Conservation (phyloP, 805 yeast species). For the Candida multigemmis region DNA sequence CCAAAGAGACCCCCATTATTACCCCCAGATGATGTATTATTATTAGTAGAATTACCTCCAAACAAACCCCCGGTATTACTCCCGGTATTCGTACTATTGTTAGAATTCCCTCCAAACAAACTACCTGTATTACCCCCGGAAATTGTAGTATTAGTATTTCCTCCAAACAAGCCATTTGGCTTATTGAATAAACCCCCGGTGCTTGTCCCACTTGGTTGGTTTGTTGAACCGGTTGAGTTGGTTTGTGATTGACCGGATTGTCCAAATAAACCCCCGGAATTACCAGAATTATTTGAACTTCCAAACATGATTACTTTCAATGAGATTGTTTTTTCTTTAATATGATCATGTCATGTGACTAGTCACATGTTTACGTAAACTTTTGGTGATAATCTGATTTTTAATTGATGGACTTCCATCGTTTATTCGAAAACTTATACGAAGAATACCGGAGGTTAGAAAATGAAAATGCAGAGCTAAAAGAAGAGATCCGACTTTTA, state of each 20-base stretch:
- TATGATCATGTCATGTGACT: no score
- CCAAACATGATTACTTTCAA: constrained; percentile 2
- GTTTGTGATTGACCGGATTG: constrained; percentile 4
- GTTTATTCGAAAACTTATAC: no score
- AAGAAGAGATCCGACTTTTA: no score
- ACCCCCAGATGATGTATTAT: constrained; percentile 4
- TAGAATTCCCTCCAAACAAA: constrained; percentile 3
- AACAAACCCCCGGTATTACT: constrained; percentile 13
- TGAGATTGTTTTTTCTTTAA: no score
- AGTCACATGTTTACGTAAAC: no score
- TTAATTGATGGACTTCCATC: no score
- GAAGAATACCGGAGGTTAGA: constrained; percentile 1
- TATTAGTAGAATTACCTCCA: constrained; percentile 4
- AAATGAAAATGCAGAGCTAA: constrained; percentile 2
- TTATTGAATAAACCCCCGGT: no score
- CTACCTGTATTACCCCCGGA: constrained; percentile 3
- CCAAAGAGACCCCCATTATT: constrained; percentile 9
- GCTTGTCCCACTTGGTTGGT: not conserved
- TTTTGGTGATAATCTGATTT: no score
- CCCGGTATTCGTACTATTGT: not conserved
- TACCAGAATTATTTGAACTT: constrained; percentile 1
- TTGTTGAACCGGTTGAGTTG: constrained; percentile 1
- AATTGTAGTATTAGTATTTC: constrained; percentile 1
- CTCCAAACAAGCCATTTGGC: constrained; percentile 3
- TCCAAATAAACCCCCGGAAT: no score